Evolutionary conservation across 495 filamentous ascomycete genomes (phyloP), one percentile per base, ranked within the genome.

Genomic region (Penicillium turbatum): DNA sequence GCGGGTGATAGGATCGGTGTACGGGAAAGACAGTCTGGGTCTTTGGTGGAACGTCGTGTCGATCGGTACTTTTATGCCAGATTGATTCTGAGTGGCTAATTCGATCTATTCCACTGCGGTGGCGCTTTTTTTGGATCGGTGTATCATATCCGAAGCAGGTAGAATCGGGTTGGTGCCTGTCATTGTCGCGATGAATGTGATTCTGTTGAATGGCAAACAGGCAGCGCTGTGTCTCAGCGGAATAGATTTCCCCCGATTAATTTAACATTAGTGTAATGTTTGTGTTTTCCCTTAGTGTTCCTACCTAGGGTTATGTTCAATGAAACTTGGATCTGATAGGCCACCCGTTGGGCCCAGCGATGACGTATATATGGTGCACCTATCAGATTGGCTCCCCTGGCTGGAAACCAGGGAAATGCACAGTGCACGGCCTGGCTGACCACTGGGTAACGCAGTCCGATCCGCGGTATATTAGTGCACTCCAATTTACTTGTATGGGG

Each of bases 31-130:
- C 17, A 10, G 47, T 37, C 48, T 51, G 19, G 36, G 11, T 40
- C 38, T 26, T 27, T 32, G 2, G 38, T 51, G 48, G 42, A 51
- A 51, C 48, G 42, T 32, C 29, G 43, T n/a, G 48, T 51, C 19
- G 48, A 43, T 51, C 48, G 29, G 24, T 16, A 29, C 13, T 43
- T 16, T 12, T 19, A 2, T 6, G 35, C 21, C 21, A 24, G 17
- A 13, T n/a, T 29, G 27, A 29, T 19, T 16, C 26, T 43, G 48
- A 51, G 29, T 51, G 49, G 39, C 17, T n/a, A 8, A 34, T 34
- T 27, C 21, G 37, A 38, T 31, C 47, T 29, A 42, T 26, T 16
- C 30, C 12, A 26, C 12, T 26, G 41, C 30, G 41, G 49, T 34
- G 49, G 49, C 38, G 35, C 35, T 5, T 29, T 13, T 8, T 11